Evolutionary conservation across 73 alveolate genomes (phyloP).

Genomic region (Paramecium sonneborni): DNA sequence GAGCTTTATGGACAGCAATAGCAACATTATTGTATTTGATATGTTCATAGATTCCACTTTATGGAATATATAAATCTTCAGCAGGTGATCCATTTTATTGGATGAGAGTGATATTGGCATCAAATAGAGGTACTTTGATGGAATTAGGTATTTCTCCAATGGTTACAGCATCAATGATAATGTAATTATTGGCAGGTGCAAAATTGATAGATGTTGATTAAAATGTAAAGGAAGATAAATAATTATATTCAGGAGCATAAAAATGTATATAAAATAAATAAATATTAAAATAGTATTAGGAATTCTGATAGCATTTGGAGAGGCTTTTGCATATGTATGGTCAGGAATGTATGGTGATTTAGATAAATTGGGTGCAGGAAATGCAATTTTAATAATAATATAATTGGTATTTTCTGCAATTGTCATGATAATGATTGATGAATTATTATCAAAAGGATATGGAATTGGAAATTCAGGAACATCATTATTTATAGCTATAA

Average conservation of each 20-base stretch:
- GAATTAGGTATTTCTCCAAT: conserved; percentile 99
- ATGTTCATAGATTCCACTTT: conserved; percentile 99
- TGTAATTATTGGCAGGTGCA: conserved; percentile 99
- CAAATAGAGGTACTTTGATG: conserved; percentile 99
- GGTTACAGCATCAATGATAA: conserved; percentile 99
- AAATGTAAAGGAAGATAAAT: conserved; percentile 95
- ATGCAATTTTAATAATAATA: conserved; percentile 94
- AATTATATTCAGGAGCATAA: conserved; percentile 96
- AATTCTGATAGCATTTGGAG: conserved; percentile 81
- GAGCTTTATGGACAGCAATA: conserved; percentile 98
- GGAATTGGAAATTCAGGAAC: conserved; percentile 99
- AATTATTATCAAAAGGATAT: conserved; percentile 94
- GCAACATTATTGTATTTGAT: conserved; percentile 97
- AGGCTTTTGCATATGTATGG: conserved; percentile 99
- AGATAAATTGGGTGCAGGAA: conserved; percentile 93
- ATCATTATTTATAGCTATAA: conserved; percentile 99
- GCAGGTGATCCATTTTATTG: conserved; percentile 99
- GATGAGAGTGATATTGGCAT: conserved; percentile 99
- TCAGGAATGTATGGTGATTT: conserved; percentile 99
- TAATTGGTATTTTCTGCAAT: conserved; percentile 98
- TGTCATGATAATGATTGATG: conserved; percentile 95
- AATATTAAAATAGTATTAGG: conserved; percentile 16
- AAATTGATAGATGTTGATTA: conserved; percentile 97
- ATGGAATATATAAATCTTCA: conserved; percentile 91
- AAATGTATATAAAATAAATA: conserved; percentile 63